Evolutionary conservation across 441 rosid genomes (phyloP).

Genomic region (Gossypium gossypioides): DNA sequence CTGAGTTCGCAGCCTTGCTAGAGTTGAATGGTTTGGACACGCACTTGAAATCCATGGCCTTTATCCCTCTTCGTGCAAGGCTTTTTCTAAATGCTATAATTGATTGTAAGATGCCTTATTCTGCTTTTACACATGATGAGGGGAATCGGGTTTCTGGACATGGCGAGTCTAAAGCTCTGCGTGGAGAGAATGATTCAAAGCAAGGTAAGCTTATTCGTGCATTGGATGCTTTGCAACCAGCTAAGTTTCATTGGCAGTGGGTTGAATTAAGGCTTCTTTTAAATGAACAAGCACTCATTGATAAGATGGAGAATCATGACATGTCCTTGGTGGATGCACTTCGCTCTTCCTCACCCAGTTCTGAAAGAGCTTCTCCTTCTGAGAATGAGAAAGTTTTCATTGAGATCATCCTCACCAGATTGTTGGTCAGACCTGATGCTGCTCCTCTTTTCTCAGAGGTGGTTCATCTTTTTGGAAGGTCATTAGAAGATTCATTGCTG

Average conservation of each 20-base stretch:
- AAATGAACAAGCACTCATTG: conserved; percentile 87
- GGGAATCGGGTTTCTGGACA: conserved; percentile 40
- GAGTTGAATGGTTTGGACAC: conserved; percentile 66
- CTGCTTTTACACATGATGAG: conserved; percentile 45
- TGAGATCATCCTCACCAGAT: conserved; percentile 81
- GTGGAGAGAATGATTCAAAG: conserved; percentile 52
- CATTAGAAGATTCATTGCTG: conserved; percentile 85
- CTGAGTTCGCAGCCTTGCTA: conserved; percentile 66
- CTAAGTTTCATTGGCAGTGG: conserved; percentile 99
- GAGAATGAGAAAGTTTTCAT: conserved; percentile 88
- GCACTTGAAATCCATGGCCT: conserved; percentile 57
- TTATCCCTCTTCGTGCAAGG: conserved; percentile 90
- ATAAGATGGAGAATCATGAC: conserved; percentile 71
- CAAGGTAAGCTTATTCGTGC: conserved; percentile 76
- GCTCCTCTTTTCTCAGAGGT: conserved; percentile 89
- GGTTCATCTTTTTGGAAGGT: conserved; percentile 90
- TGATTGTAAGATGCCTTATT: conserved; percentile 63
- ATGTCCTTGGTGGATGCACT: conserved; percentile 64
- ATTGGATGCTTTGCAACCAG: conserved; percentile 85
- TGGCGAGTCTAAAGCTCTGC: conserved; percentile 40
- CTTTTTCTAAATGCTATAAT: conserved; percentile 77
- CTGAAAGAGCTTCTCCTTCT: conserved; percentile 66
- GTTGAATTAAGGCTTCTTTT: conserved; percentile 94
- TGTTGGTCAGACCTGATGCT: conserved; percentile 97
- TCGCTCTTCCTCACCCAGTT: conserved; percentile 58